Evolutionary conservation across 2,329 filamentous ascomycete genomes (phyloP).

Genomic region (Cryphonectria parasitica): DNA sequence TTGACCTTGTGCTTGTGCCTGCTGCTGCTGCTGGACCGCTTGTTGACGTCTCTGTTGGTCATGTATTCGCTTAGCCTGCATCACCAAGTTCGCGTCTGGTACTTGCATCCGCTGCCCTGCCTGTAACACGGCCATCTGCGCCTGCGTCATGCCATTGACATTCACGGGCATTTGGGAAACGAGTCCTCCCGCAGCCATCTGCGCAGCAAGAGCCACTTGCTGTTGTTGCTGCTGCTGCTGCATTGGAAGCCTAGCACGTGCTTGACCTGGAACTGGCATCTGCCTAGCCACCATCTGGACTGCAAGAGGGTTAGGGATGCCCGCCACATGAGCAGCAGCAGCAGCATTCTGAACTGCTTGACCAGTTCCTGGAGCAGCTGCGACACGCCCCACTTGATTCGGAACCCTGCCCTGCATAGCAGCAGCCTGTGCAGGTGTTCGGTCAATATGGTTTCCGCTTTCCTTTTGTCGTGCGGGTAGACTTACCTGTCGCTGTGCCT

Average conservation of each 20-base stretch:
- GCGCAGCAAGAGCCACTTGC: conserved; percentile 49
- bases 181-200: conserved; percentile 49
- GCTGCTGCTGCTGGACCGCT: conserved; percentile 30
- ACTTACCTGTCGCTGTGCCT: conserved; percentile 60
- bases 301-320: conserved; percentile 35
- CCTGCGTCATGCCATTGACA: conserved; percentile 57
- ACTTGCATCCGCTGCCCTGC: conserved; percentile 65
- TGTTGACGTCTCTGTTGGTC: conserved; percentile 58
- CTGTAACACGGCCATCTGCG: conserved; percentile 67
- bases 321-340: conserved; percentile 32
- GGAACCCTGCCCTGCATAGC: conserved; percentile 53
- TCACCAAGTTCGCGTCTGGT: conserved; percentile 58
- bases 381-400: conserved; percentile 50
- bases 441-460: conserved; percentile 37
- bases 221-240: conserved; percentile 40
- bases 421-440: conserved; percentile 24
- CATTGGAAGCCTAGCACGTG: conserved; percentile 57
- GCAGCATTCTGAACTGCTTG: conserved; percentile 43
- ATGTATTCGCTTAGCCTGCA: conserved; percentile 69
- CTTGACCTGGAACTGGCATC: conserved; percentile 50
- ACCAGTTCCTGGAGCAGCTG: conserved; percentile 45
- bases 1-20: conserved; percentile 41
- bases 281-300: conserved; percentile 41
- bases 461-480: conserved; percentile 35
- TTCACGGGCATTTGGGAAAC: conserved; percentile 64